Conservation (phyloP, 202 grass and related monocot genomes). For the Zoysia matrella region DNA sequence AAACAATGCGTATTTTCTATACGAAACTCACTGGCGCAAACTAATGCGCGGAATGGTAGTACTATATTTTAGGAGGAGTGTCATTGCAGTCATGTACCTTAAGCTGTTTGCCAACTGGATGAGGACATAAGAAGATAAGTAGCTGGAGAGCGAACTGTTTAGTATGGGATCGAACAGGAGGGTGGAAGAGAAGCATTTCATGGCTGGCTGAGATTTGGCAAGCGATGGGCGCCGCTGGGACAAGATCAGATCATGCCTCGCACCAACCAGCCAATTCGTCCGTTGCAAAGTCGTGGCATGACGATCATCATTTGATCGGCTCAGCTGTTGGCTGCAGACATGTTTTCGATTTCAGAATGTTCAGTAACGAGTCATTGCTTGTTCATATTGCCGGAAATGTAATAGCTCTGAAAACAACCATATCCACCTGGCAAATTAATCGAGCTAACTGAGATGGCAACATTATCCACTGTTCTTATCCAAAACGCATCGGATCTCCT, state of each 20-base stretch:
- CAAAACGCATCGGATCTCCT: background rate
- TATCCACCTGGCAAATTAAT: background rate
- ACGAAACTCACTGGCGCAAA: slow-evolving; percentile 30
- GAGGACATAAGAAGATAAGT: background rate
- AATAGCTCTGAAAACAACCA: background rate
- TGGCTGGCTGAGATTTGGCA: slow-evolving; percentile 29
- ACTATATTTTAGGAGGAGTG: background rate
- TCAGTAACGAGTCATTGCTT: background rate
- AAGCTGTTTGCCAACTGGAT: slow-evolving; percentile 48
- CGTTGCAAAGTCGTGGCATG: slow-evolving; percentile 31
- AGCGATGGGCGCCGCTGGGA: slow-evolving; percentile 29
- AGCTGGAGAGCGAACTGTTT: background rate
- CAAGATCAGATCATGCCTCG: slow-evolving; percentile 51
- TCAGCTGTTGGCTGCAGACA: background rate
- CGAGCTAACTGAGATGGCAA: background rate
- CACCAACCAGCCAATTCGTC: slow-evolving; percentile 29
- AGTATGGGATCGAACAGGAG: too few species aligned
- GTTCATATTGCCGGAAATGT: background rate
- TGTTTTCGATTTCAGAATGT: background rate
- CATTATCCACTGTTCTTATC: slow-evolving; percentile 32
- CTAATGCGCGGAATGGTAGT: background rate
- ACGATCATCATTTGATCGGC: slow-evolving; percentile 26
- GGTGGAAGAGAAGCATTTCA: background rate
- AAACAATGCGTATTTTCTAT: too few species aligned
- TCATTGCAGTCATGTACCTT: slow-evolving; percentile 32